phyloP scores from a whole-genome alignment of 352 stramenopile species.

The Globisporangium abappressorium region DNA sequence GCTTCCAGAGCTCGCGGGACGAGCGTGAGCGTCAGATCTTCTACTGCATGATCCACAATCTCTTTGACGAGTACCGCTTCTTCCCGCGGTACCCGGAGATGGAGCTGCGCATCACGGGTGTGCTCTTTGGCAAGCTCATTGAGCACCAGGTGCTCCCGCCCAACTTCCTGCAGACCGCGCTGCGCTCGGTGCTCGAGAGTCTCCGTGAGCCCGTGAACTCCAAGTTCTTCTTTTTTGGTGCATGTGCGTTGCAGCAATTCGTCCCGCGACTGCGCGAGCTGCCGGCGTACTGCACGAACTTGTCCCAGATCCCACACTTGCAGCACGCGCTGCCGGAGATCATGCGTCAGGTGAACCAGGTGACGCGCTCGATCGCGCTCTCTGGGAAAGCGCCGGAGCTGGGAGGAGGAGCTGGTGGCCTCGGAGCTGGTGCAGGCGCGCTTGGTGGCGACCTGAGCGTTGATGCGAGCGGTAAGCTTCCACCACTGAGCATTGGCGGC shows the following conservation, averaged over 20 bases:
- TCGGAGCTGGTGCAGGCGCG: not conserved
- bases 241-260: conserved; percentile 98
- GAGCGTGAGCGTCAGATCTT: conserved; percentile 98
- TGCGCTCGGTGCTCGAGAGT: conserved; percentile 97
- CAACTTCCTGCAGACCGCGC: conserved; percentile 97
- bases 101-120: conserved; percentile 97
- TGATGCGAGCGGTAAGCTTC: conserved; percentile 21
- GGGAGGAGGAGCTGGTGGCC: not conserved
- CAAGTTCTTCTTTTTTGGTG: conserved; percentile 99
- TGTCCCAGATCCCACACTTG: conserved; percentile 97
- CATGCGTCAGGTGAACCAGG: conserved; percentile 85
- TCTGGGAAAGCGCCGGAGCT: conserved; percentile 29
- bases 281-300: conserved; percentile 97
- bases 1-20: conserved; percentile 96
- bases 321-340: conserved; percentile 92
- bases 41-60: conserved; percentile 99
- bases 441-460: conserved; percentile 6
- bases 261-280: conserved; percentile 95
- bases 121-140: conserved; percentile 98
- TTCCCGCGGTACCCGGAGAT: conserved; percentile 99
- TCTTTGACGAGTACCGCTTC: conserved; percentile 99
- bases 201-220: conserved; percentile 95
- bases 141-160: conserved; percentile 97
- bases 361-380: conserved; percentile 58
- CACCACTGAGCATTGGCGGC: conserved; percentile 21